Percentiles rank a stretch among this genome's conserved stretches.
phyloP scores from a whole-genome alignment of 306 rosid genomes.

The Datisca glomerata region DNA sequence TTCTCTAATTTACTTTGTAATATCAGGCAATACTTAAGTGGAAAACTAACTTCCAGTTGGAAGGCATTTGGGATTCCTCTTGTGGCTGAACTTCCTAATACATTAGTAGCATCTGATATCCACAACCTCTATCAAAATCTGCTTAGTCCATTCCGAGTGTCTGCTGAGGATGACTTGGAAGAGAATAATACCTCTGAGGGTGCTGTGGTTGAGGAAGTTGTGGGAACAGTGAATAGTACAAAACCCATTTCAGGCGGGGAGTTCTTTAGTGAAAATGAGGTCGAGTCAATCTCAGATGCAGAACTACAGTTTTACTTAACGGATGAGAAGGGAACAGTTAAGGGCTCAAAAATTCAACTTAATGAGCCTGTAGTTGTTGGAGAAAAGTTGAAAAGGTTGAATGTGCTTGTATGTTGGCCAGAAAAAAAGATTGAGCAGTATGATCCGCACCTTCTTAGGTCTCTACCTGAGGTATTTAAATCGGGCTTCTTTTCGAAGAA shows the following conservation, averaged over 20 bases:
- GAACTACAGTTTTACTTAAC: constrained; percentile 57
- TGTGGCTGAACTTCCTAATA: constrained; percentile 8
- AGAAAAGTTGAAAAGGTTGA: constrained; percentile 29
- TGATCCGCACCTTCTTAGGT: constrained; percentile 43
- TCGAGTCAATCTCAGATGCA: constrained; percentile 25
- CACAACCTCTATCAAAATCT: constrained; percentile 43
- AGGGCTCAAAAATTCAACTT: constrained; percentile 45
- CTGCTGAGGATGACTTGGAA: constrained; percentile 28
- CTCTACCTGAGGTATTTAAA: constrained; percentile 90
- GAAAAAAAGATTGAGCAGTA: constrained; percentile 41
- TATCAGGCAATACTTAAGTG: constrained; percentile 59
- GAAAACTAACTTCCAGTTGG: constrained; percentile 51
- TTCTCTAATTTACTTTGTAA: constrained; percentile 22
- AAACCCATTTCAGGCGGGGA: constrained; percentile 21
- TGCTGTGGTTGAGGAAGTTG: constrained; percentile 29
- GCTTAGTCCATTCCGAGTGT: constrained; percentile 46
- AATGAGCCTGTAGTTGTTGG: constrained; percentile 36
- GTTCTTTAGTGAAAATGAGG: constrained; percentile 19
- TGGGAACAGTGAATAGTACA: constrained; percentile 20
- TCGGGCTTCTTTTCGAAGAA: constrained; percentile 48
- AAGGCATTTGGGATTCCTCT: constrained; percentile 93
- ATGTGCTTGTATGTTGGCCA: constrained; percentile 81
- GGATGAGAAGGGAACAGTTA: constrained; percentile 61
- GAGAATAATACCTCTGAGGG: constrained; percentile 24
- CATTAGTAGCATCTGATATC: constrained; percentile 51